Conservation (phyloP, 352 stramenopile species). For the Phytophthora constricta region DNA sequence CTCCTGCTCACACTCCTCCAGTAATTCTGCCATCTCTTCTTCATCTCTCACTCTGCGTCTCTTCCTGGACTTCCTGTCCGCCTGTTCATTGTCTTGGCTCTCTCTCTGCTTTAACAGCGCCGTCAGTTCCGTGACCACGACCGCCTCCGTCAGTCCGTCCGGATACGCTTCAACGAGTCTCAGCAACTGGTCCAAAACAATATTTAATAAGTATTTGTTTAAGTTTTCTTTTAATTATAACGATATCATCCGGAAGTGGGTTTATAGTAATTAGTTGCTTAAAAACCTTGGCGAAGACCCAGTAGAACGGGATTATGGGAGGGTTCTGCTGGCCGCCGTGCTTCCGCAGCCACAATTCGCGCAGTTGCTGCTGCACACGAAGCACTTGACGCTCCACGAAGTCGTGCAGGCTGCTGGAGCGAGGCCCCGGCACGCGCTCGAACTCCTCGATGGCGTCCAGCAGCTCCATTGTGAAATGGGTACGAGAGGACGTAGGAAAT, state of each 20-base stretch:
- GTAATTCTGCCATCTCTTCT: slow-evolving; percentile 43
- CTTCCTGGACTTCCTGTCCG: not conserved
- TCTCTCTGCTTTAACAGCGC: slow-evolving; percentile 48
- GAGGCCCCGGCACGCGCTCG: slow-evolving; percentile 25
- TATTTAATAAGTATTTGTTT: not conserved
- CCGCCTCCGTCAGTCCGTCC: slow-evolving; percentile 66
- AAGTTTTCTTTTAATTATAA: not conserved
- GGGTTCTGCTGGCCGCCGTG: slow-evolving; percentile 18
- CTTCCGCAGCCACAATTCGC: slow-evolving; percentile 49
- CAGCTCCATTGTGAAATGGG: slow-evolving; percentile 67
- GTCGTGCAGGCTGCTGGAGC: slow-evolving; percentile 21
- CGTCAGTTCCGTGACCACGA: slow-evolving; percentile 69
- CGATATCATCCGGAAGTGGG: not conserved
- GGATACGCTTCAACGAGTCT: slow-evolving; percentile 69
- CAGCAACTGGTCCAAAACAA: slow-evolving; percentile 39
- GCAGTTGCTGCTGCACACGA: slow-evolving; percentile 47
- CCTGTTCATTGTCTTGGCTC: slow-evolving; percentile 1
- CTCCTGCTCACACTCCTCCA: slow-evolving; percentile 50
- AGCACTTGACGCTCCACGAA: slow-evolving; percentile 58
- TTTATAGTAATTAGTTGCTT: not conserved
- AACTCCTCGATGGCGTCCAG: slow-evolving; percentile 63
- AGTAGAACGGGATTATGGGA: slow-evolving; percentile 50
- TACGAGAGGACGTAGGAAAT: no score
- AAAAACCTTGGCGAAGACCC: slow-evolving; percentile 60
- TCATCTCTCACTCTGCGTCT: slow-evolving; percentile 33